Conservation (phyloP, 805 yeast genomes). For the Osmozyma mogii region DNA sequence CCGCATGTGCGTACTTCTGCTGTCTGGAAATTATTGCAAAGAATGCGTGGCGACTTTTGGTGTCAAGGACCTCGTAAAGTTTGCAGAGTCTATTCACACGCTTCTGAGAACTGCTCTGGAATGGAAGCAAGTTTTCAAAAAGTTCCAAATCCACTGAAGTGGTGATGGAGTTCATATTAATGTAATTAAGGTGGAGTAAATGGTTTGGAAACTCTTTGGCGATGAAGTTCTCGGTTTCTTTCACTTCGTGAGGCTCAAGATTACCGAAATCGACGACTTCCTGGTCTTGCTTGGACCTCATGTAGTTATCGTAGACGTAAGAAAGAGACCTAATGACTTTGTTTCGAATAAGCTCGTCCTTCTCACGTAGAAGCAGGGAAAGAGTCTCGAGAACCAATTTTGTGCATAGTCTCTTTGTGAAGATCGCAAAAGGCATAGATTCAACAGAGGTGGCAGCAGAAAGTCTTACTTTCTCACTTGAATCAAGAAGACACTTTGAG, state of each 20-base stretch:
- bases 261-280: conserved; percentile 25
- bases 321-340: conserved; percentile 50
- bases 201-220: conserved; percentile 52
- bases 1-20: conserved; percentile 45
- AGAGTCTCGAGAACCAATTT: conserved; percentile 45
- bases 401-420: conserved; percentile 42
- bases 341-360: conserved; percentile 54
- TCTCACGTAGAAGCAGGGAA: conserved; percentile 64
- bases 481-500: conserved; percentile 62
- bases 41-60: conserved; percentile 56
- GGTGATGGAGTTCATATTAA: conserved; percentile 63
- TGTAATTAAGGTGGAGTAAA: conserved; percentile 58
- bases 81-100: conserved; percentile 49
- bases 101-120: conserved; percentile 31
- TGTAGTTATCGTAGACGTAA: conserved; percentile 44
- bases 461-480: conserved; percentile 65
- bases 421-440: conserved; percentile 35
- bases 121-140: conserved; percentile 54
- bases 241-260: conserved; percentile 15
- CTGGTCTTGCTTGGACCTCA: conserved; percentile 11
- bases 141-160: conserved; percentile 54
- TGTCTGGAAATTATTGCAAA: conserved; percentile 66
- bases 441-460: conserved; percentile 48
- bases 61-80: conserved; percentile 42
- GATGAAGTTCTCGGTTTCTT: conserved; percentile 23